phyloP scores from a whole-genome alignment of 768 basidiomycete species.

The Calocybe gangraenosa region DNA sequence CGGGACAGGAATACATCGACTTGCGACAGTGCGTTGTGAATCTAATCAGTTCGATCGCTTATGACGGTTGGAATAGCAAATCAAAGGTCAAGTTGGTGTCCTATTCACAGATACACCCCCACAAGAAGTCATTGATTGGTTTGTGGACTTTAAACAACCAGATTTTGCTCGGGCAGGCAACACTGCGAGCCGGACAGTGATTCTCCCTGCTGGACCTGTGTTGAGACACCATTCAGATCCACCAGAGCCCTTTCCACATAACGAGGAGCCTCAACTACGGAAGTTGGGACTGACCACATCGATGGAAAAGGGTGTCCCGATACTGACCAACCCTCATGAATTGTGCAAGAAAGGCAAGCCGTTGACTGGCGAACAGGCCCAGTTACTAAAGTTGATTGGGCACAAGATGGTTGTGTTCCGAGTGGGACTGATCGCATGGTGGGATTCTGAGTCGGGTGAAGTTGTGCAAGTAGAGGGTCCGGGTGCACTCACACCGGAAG shows the following conservation, averaged over 20 bases:
- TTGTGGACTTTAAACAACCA: slow-evolving; percentile 80
- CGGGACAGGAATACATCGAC: slow-evolving; percentile 67
- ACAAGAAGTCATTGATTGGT: slow-evolving; percentile 93
- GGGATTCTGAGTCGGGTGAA: slow-evolving; percentile 66
- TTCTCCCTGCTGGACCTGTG: slow-evolving; percentile 80
- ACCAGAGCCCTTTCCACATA: slow-evolving; percentile 90
- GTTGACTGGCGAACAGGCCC: slow-evolving; percentile 83
- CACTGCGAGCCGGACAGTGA: slow-evolving; percentile 66
- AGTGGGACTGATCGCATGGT: slow-evolving; percentile 65
- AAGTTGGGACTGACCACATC: slow-evolving; percentile 85
- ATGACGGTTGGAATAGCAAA: slow-evolving; percentile 51
- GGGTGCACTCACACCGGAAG: slow-evolving; percentile 32
- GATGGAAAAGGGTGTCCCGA: slow-evolving; percentile 86
- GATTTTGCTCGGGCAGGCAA: slow-evolving; percentile 93
- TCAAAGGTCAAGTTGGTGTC: slow-evolving; percentile 93
- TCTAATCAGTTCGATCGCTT: not conserved
- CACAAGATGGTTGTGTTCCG: slow-evolving; percentile 85
- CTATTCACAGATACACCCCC: slow-evolving; percentile 89
- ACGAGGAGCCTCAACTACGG: slow-evolving; percentile 94
- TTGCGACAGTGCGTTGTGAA: slow-evolving; percentile 60
- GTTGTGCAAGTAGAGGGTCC: slow-evolving; percentile 55
- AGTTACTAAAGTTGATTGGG: slow-evolving; percentile 88
- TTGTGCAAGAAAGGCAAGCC: slow-evolving; percentile 81
- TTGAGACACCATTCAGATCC: slow-evolving; percentile 77
- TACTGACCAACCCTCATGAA: slow-evolving; percentile 71